phyloP scores from a whole-genome alignment of 1,284 basidiomycete species.

The Sporisorium exsertum region DNA sequence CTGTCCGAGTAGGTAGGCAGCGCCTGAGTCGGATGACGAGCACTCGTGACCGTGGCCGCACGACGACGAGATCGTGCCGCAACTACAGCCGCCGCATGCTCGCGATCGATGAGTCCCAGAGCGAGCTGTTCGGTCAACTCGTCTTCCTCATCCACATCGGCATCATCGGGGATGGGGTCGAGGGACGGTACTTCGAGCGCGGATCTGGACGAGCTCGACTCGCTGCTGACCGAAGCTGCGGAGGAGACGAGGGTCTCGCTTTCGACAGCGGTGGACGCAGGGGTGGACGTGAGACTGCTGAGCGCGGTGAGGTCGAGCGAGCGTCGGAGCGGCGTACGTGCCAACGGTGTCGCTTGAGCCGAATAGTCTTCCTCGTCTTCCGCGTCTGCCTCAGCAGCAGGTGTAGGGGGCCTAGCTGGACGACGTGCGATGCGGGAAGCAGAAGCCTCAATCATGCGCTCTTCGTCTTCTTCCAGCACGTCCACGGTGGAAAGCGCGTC shows the following conservation, averaged over 20 bases:
- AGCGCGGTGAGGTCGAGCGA: conserved; percentile 36
- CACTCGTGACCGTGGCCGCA: conserved; percentile 20
- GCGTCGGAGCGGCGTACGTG: conserved; percentile 38
- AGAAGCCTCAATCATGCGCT: conserved; percentile 35
- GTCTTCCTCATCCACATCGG: conserved; percentile 42
- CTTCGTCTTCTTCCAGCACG: conserved; percentile 47
- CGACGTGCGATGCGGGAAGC: conserved; percentile 17
- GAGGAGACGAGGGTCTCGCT: conserved; percentile 16
- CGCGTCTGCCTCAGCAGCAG: conserved; percentile 9
- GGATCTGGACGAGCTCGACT: conserved; percentile 19
- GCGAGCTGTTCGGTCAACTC: conserved; percentile 49
- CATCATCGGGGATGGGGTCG: conserved; percentile 48
- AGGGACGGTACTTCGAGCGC: conserved; percentile 43
- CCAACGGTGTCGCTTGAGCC: conserved; percentile 45
- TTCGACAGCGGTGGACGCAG: not conserved
- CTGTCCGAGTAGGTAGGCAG: conserved; percentile 50
- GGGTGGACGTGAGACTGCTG: conserved; percentile 3
- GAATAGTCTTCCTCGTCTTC: conserved; percentile 35
- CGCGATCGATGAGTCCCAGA: conserved; percentile 44
- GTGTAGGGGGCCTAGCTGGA: not conserved
- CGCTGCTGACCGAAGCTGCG: conserved; percentile 22
- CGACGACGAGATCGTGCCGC: conserved; percentile 30
- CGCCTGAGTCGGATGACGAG: conserved; percentile 1
- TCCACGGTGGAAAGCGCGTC: conserved; percentile 39
- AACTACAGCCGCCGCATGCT: conserved; percentile 31